Conservation (phyloP, 73 alveolate species). For the Stentor roeselii region DNA sequence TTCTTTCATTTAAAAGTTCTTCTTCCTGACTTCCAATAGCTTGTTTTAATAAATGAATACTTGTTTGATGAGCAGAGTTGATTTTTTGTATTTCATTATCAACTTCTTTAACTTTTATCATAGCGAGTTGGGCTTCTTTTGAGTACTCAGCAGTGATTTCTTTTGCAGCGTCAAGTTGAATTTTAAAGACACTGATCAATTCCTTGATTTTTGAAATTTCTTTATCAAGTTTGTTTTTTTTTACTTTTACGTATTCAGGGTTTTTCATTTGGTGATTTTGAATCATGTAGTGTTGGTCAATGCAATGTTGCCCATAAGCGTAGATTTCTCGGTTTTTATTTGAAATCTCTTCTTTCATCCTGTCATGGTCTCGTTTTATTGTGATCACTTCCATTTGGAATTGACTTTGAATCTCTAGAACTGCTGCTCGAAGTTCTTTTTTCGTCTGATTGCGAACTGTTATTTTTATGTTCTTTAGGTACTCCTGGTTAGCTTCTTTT, state of each 20-base stretch:
- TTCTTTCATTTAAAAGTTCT: background rate
- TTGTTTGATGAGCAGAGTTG: background rate
- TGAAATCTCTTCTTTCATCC: background rate
- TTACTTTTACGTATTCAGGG: background rate
- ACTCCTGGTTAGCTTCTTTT: background rate
- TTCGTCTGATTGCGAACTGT: background rate
- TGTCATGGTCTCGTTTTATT: background rate
- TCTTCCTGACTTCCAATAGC: background rate
- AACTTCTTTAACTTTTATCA: background rate
- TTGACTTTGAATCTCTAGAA: background rate
- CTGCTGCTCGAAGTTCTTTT: slow-evolving; percentile 21
- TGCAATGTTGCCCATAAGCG: background rate
- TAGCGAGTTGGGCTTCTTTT: background rate
- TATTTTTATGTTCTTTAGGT: background rate
- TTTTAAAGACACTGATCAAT: background rate
- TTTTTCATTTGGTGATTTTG: background rate
- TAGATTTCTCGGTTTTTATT: background rate
- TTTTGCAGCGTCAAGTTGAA: slow-evolving; percentile 8
- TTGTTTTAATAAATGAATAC: background rate
- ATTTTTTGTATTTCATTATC: background rate
- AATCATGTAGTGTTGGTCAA: background rate
- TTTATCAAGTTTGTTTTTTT: background rate
- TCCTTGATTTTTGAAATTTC: background rate
- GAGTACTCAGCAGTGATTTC: background rate
- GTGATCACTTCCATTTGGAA: background rate